Evolutionary conservation across 345 rosid genomes (phyloP), one percentile per base, ranked within the genome.

Genomic region (Carallia pectinifolia): DNA sequence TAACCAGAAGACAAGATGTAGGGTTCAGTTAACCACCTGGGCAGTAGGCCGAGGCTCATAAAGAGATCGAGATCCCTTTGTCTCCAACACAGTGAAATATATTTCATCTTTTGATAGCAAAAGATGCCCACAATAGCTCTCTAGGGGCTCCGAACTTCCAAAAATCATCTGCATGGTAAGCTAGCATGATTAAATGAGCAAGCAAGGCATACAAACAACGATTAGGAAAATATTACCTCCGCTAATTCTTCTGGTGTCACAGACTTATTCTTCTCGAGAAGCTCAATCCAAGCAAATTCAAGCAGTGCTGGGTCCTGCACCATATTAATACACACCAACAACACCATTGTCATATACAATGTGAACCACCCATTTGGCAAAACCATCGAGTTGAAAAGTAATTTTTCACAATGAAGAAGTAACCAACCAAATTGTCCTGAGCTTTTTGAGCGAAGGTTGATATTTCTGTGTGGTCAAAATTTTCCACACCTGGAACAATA

Each of bases 201-300:
- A 55, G 44, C 61, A 48, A 4, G 29, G 64, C 47, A 53, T 9
- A 58, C 61, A 59, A 61, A 36, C 34, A 66, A 38, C 5, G 54
- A 52, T 69, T 74, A 38, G 65, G 47, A 56, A 59, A 56, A 58
- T 68, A 30, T 65, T 87, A 94, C 98, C 98, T 91, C 92, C 1
- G 98, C 98, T 72, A 94, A 76, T 71, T 88, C 97, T 86, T 87
- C 96, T 7, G 89, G 80, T 7, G 96, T 90, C 67, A 91, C 92
- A 23, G 96, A 81, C 67, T 83, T 87, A 74, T 91, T 91, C 76
- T 86, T 83, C 81, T 94, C 97, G 70, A 90, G 92, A 65, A 94
- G 93, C 85, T 94, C 98, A 13, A 76, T 78, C 98, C 98, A 94
- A 74, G 98, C 98, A 71, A 90, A 87, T 90, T 94, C 97, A 44